A percentile compares a stretch with the other conserved stretches of the same genome.
Evolutionary conservation across 306 rosid species (phyloP).

Genomic region (Malus fusca): DNA sequence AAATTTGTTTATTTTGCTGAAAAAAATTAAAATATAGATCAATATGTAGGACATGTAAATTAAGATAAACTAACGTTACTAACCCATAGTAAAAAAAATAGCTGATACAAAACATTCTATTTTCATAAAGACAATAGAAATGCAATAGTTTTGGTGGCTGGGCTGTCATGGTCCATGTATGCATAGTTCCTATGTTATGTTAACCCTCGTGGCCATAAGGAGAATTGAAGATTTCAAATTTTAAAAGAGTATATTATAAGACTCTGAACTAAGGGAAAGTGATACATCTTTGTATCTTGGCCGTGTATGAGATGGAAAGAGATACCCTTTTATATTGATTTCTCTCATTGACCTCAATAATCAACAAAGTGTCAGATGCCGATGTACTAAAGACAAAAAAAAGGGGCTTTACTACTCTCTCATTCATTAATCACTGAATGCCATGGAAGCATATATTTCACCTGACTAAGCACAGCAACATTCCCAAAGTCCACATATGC

Average conservation of each 20-base stretch:
- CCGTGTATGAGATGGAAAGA: background rate
- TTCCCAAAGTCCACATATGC: conserved; percentile 98
- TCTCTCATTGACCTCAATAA: background rate
- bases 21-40: conserved; percentile 22
- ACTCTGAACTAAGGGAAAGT: background rate
- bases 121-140: background rate
- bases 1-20: conserved; percentile 93
- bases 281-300: background rate
- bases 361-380: background rate
- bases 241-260: background rate
- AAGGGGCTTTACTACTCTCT: background rate
- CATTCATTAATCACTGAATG: background rate
- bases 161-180: background rate
- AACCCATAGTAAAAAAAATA: background rate
- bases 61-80: background rate
- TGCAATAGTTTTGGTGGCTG: background rate
- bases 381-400: background rate
- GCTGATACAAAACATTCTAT: background rate
- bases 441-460: conserved; percentile 22
- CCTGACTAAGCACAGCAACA: conserved; percentile 99
- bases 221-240: background rate
- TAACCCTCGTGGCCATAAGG: background rate
- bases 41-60: conserved; percentile 10
- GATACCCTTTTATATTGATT: background rate
- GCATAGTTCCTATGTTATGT: background rate